Evolutionary conservation across 1,139 yeast species (phyloP), one percentile per base, ranked within the genome.

Genomic region (Lizanozyma gosingica): DNA sequence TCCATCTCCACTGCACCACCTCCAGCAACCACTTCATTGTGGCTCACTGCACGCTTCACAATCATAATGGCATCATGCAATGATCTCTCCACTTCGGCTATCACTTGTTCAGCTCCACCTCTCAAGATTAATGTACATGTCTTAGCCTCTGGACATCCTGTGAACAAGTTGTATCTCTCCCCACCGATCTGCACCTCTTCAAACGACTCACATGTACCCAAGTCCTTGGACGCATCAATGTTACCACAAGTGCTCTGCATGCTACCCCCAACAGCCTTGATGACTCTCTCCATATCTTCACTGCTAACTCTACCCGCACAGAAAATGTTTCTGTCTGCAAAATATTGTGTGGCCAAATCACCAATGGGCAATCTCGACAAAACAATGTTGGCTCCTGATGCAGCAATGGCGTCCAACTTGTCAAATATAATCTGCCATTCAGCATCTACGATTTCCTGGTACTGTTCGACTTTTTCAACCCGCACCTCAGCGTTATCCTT

Each of bases 1-100:
- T 92, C 97, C 98, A 92, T 94, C 62, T 92, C 98, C 48, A 90
- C 84, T 37, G 99, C 99, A 47, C 99, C 99, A 49, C 99, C 99
- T 44, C 99, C 99, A 14, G 96, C 97, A 45, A 92, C 98, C 48
- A 94, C 80, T 33, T 78, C 69, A 54, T 79, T 83, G 58, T 88
- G 92, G 56, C 84, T 83, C 38, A 92, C 80, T 1, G 97, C 95
- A 55, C 98, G 77, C 67, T 90, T 90, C 39, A 92, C 97, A 61
- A 94, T 88, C 98, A 92, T 92, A 40, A 92, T 88, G 40, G 98
- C 98, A 65, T 92, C 99, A 57, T 92, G 98, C 50, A 92, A 72
- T 3, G 97, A 90, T 61, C 99, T 78, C 62, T 92, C 98, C 34
- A 92, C 97, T 67, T 92, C 99, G 34, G 96, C 97, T 59, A 94